Base-by-base conservation (phyloP, 805 yeast genomes). In the Teunomyces pallodes region DNA sequence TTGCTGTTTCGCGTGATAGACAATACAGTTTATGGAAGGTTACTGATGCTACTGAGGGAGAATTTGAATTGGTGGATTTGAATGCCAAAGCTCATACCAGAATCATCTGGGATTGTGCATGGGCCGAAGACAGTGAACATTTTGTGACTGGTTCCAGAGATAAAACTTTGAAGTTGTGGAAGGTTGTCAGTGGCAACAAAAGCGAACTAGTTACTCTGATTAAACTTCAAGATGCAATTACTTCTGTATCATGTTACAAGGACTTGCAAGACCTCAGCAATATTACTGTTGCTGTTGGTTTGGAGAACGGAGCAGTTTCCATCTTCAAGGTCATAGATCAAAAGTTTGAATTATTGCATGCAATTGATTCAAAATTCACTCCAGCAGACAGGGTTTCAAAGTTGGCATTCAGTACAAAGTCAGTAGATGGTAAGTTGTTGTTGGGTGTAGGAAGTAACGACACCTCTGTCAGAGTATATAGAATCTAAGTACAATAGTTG, bases 41-140 rank as follows among this genome's bases (percentile, higher is more conserved):
- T 2, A 41, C 24, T 9, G 61, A 68, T 29, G 70, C 62, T 13
- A 51, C 43, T 4, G 51, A 46, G 9, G 67, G 63, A 2, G 56
- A 58, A 10, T 69, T 75, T 39, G 64, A 65, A 16, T 77, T 79
- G 51, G 62, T 67, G 14, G 65, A 81, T 47, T 62, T 67, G 14
- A 75, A 79, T 47, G 80, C 80, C 31, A 89, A 86, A 62, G 97
- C 97, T 0, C 99, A 95, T 61, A 66, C 86, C 1, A 81, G 97
- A 66, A 92, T 94, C 57, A 81, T 94, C 38, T 95, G 99, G 99
- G 98, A 94, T 69, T 84, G 92, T 62, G 80, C 87, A 33, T 94
- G 97, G 96, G 71, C 84, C 0, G 89, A 90, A 4, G 10, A 14
- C 6, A 50, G 58, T n/a, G 42, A 52, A 20, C 62, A 64, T n/a